phyloP scores from a whole-genome alignment of 495 filamentous ascomycete species.

The Aspergillus haitiensis region DNA sequence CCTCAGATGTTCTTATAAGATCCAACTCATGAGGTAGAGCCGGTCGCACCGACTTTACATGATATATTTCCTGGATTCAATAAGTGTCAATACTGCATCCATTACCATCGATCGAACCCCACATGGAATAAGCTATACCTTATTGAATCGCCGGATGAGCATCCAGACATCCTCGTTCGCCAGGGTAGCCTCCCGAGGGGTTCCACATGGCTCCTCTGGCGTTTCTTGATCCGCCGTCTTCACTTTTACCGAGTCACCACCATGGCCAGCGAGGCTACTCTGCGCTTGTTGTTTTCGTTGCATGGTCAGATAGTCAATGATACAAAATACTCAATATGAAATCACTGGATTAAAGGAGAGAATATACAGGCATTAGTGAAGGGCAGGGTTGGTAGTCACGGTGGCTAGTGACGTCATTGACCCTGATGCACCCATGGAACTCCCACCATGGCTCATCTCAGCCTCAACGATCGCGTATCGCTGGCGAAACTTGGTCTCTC shows the following conservation, averaged over 20 bases:
- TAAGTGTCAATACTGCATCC: slow-evolving; percentile 19
- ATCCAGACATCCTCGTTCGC: slow-evolving; percentile 78
- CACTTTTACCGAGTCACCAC: background rate
- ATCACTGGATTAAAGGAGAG: background rate
- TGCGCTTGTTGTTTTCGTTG: no score
- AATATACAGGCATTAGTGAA: background rate
- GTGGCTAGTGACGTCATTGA: background rate
- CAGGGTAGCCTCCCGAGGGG: slow-evolving; percentile 31
- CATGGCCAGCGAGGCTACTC: no score
- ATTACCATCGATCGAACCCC: slow-evolving; percentile 4
- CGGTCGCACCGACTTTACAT: slow-evolving; percentile 68
- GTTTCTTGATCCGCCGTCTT: background rate
- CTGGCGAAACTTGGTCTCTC: no score
- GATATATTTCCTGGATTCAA: slow-evolving; percentile 72
- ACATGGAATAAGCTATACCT: slow-evolving; percentile 47
- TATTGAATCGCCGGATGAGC: slow-evolving; percentile 78
- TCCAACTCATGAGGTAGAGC: slow-evolving; percentile 64
- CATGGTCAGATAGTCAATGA: no score
- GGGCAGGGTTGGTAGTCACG: background rate
- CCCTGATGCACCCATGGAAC: background rate
- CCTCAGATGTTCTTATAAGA: slow-evolving; percentile 75
- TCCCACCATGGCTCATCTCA: no score
- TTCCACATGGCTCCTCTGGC: background rate
- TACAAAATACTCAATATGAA: background rate
- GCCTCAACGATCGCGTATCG: no score